Evolutionary conservation across 1,284 basidiomycete species (phyloP).

Genomic region (Tilletia indica): DNA sequence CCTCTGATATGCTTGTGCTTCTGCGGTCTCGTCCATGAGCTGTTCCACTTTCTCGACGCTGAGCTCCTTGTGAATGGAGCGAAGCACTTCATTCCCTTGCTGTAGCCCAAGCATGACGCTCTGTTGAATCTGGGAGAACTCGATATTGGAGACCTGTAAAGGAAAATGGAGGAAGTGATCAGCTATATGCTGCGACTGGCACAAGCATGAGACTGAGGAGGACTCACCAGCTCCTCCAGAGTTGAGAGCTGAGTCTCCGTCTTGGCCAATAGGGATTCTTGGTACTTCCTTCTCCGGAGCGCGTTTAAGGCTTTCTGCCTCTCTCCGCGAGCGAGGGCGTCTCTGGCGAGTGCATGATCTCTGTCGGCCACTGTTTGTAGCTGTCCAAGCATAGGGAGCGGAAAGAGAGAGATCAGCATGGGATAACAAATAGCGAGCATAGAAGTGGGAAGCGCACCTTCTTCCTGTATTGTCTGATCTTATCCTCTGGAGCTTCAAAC

Average conservation of each 20-base stretch:
- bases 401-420: constrained; percentile 5
- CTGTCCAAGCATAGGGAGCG: constrained; percentile 59
- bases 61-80: constrained; percentile 90
- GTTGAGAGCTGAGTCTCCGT: constrained; percentile 87
- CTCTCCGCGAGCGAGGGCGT: constrained; percentile 75
- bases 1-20: constrained; percentile 83
- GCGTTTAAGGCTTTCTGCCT: constrained; percentile 84
- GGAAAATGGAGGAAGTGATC: not conserved
- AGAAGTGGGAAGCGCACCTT: constrained; percentile 62
- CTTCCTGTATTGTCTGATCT: constrained; percentile 90
- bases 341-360: constrained; percentile 83
- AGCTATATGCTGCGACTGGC: not conserved
- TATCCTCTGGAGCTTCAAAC: constrained; percentile 95
- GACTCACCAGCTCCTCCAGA: constrained; percentile 79
- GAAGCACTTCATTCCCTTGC: constrained; percentile 88
- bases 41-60: constrained; percentile 88
- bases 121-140: constrained; percentile 90
- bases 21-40: constrained; percentile 84
- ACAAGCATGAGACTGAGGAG: not conserved
- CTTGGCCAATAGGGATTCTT: constrained; percentile 79
- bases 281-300: constrained; percentile 84
- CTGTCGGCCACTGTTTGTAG: constrained; percentile 81
- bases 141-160: constrained; percentile 82
- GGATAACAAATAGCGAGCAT: not conserved
- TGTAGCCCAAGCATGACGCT: constrained; percentile 87